These are phyloP conservation scores for Avena atlantica DNA, from an alignment of 176 grass and related monocot genomes.

Conservation along the genomic window DNA sequence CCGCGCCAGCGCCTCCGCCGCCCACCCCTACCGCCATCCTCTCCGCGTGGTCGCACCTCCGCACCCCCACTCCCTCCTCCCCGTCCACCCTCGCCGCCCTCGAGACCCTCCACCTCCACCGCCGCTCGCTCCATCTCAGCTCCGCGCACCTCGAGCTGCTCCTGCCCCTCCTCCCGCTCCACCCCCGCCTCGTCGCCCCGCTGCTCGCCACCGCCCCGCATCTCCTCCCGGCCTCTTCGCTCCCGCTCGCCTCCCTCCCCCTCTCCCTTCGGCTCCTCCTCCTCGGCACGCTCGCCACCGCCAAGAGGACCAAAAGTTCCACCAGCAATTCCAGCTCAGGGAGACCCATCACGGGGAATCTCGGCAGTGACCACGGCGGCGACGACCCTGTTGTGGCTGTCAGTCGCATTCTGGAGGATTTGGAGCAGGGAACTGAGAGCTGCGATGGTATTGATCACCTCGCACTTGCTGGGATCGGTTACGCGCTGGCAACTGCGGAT, in stretches of 20 bases:
- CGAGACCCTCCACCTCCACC: slow-evolving; percentile 56
- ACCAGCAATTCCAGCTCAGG: neutral
- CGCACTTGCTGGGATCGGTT: slow-evolving; percentile 64
- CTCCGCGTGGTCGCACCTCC: slow-evolving; percentile 51
- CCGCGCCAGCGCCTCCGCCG: neutral
- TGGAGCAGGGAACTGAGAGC: slow-evolving; percentile 18
- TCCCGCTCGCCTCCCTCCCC: slow-evolving; percentile 37
- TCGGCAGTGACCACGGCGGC: neutral
- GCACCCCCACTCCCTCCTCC: slow-evolving; percentile 24
- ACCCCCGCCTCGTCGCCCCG: slow-evolving; percentile 55
- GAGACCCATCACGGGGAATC: neutral
- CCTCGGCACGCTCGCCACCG: slow-evolving; percentile 50
- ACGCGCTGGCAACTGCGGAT: slow-evolving; percentile 50
- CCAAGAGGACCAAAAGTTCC: slow-evolving; percentile 25
- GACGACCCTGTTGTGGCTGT: slow-evolving; percentile 35
- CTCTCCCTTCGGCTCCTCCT: slow-evolving; percentile 45
- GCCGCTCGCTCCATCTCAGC: slow-evolving; percentile 53
- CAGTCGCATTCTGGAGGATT: slow-evolving; percentile 25
- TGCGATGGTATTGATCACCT: slow-evolving; percentile 42
- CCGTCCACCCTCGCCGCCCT: slow-evolving; percentile 55
- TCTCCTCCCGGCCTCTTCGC: slow-evolving; percentile 19
- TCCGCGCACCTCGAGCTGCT: slow-evolving; percentile 54
- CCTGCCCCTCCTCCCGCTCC: slow-evolving; percentile 54
- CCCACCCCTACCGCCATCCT: slow-evolving; percentile 54
- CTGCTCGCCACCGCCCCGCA: slow-evolving; percentile 53